Base-by-base conservation (phyloP, 441 rosid species). In the Metrosideros polymorpha region DNA sequence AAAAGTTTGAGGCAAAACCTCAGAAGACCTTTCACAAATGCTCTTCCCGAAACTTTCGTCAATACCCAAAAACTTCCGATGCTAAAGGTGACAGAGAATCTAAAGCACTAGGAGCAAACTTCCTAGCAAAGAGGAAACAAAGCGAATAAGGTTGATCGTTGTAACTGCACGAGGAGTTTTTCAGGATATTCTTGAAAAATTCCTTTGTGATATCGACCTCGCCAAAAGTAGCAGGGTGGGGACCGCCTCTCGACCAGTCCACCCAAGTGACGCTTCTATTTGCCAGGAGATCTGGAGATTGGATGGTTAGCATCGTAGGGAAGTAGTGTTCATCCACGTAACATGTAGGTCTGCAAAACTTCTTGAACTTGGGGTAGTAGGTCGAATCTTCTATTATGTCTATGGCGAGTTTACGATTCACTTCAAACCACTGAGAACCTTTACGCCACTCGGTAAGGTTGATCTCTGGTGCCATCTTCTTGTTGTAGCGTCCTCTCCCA, bases 391-490 rank as follows among this genome's bases (percentile, higher is more conserved):
- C 45, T 4, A 84, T 59, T 19, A 87, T 84, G 76, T 53, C 83
- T 19, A 84, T 9, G 32, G 88, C 88, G 1, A 87, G 84, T 47
- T 75, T 9, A 12, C 88, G 86, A 47, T 84, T 84, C 24, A 87
- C 56, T 77, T 87, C 86, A 55, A 87, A 87, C 88, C 88, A 87
- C 45, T 87, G 88, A 77, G 84, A 87, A 32, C 88, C 88, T 50
- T 87, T 87, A 43, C 86, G 86, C 86, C 88, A 87, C 25, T 84
- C 45, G 5, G 53, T 75, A 5, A 84, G 75, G 76, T 75, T 87
- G 57, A 87, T 71, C 86, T 87, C 86, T 7, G 88, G 88, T 29
- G 56, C 86, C 88, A 87, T 87, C 56, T 45, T 75, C 27, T 50
- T 14, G 77, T 84, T 54, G 57, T 87, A 87, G 45, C 86, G 88